A percentile compares a stretch with the other conserved stretches of the same genome.
Conservation (phyloP, 192 early-diverging fungal species). For the Gamsiella multidivaricata region DNA sequence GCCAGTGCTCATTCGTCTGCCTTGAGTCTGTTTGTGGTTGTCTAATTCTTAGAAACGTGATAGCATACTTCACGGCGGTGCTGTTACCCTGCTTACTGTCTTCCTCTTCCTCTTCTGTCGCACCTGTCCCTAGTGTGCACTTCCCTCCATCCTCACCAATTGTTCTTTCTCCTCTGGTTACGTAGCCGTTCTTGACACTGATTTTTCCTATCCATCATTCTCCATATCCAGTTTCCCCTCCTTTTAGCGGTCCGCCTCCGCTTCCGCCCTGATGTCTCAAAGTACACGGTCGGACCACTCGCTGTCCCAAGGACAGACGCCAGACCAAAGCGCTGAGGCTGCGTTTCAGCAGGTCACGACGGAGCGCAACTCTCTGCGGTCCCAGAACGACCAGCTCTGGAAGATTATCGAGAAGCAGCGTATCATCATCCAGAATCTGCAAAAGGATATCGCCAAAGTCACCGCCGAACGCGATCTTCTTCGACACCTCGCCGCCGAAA, state of each 20-base stretch:
- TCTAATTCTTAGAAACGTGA: background rate
- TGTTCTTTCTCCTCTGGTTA: background rate
- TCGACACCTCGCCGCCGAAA: constrained; percentile 31
- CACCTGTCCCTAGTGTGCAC: background rate
- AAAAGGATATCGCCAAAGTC: constrained; percentile 67
- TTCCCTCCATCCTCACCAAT: background rate
- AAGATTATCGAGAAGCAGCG: constrained; percentile 93
- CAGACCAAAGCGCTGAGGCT: constrained; percentile 6
- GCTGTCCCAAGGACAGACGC: constrained; percentile 26
- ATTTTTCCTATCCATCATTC: background rate
- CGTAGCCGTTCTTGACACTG: background rate
- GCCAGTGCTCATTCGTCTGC: no score
- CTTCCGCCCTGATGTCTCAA: constrained; percentile 43
- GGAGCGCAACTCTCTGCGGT: constrained; percentile 77
- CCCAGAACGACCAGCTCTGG: constrained; percentile 90
- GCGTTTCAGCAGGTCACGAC: constrained; percentile 56
- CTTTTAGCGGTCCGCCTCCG: background rate
- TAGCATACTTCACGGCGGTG: no score
- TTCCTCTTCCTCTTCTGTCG: background rate
- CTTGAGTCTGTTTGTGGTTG: no score
- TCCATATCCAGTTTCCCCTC: background rate
- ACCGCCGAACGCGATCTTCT: constrained; percentile 56
- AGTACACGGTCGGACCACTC: constrained; percentile 44
- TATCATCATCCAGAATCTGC: constrained; percentile 86
- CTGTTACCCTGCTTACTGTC: no score